Conservation (phyloP, 75 land plant species). For the Pinus tabuliformis region DNA sequence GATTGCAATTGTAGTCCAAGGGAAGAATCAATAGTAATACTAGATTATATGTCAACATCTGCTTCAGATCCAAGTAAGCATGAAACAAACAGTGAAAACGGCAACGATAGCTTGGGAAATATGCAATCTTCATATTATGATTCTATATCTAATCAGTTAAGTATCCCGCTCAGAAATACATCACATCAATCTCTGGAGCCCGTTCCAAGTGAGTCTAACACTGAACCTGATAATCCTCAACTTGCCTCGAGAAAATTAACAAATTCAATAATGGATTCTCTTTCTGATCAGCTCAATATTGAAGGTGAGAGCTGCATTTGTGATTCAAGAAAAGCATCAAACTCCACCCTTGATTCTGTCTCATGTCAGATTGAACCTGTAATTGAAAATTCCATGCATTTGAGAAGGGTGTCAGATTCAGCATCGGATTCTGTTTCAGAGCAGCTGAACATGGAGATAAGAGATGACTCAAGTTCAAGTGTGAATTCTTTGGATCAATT, state of each 20-base stretch:
- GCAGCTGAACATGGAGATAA: not conserved
- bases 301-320: not conserved
- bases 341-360: constrained; percentile 6
- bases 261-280: constrained; percentile 8
- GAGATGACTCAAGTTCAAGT: not conserved
- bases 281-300: not conserved
- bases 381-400: constrained; percentile 1
- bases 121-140: not conserved
- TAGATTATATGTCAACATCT: not conserved
- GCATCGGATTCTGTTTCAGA: constrained; percentile 8
- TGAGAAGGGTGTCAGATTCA: not conserved
- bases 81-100: not conserved
- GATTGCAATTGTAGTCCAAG: not conserved
- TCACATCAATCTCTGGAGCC: not conserved
- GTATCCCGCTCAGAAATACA: not conserved
- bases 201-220: not conserved
- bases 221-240: not conserved
- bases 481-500: constrained; percentile 2
- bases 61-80: not conserved
- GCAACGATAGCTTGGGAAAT: not conserved
- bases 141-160: not conserved
- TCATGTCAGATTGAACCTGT: not conserved
- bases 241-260: not conserved
- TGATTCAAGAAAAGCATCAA: not conserved
- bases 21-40: not conserved